These are phyloP conservation scores for Scheffersomyces spartinae DNA, from an alignment of 805 yeast genomes.

Conservation along the genomic window DNA sequence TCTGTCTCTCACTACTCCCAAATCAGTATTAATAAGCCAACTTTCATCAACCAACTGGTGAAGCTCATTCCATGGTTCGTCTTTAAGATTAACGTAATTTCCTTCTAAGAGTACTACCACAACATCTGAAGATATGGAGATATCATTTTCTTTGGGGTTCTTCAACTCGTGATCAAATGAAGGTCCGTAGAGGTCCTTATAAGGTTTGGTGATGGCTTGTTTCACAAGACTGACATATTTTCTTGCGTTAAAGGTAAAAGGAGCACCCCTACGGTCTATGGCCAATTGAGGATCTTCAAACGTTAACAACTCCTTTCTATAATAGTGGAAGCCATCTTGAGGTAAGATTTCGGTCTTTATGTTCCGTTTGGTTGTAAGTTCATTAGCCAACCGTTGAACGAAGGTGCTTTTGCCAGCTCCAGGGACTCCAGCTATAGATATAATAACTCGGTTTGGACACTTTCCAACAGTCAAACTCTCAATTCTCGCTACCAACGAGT, in stretches of 20 bases:
- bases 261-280: constrained; percentile 65
- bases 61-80: constrained; percentile 49
- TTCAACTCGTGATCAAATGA: constrained; percentile 64
- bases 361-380: too few relatives aligned
- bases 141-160: constrained; percentile 56
- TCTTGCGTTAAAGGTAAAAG: constrained; percentile 67
- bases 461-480: too few relatives aligned
- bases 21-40: constrained; percentile 42
- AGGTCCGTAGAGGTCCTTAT: constrained; percentile 40
- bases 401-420: constrained; percentile 86
- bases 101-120: constrained; percentile 67
- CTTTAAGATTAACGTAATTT: constrained; percentile 49
- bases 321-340: constrained; percentile 31
- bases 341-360: constrained; percentile 17
- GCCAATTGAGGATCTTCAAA: constrained; percentile 50
- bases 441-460: constrained; percentile 41
- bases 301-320: constrained; percentile 15
- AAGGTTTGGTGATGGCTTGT: constrained; percentile 7
- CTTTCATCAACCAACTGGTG: constrained; percentile 26
- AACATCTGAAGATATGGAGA: constrained; percentile 31
- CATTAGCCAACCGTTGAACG: too few relatives aligned
- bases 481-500: too few relatives aligned
- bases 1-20: constrained; percentile 36
- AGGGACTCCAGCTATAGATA: constrained; percentile 66
- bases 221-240: constrained; percentile 2